Percentiles rank a stretch among this genome's conserved stretches.
These are phyloP conservation scores for Rhizodiscina lignyota DNA, from an alignment of 495 filamentous ascomycete species.

Conservation along the genomic window DNA sequence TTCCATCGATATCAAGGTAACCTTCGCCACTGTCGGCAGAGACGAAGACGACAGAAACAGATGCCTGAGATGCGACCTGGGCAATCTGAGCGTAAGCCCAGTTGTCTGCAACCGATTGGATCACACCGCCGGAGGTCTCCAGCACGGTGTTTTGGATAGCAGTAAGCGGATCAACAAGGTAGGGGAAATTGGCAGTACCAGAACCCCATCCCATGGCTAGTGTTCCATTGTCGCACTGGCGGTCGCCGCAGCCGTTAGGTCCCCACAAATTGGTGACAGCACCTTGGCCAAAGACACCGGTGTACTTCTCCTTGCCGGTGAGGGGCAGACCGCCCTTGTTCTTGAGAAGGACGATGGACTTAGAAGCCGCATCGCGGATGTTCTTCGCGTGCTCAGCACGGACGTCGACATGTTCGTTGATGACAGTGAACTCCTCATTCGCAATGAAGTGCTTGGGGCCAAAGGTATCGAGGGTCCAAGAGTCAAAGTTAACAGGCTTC, in stretches of 20 bases:
- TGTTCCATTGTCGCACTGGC: conserved; percentile 73
- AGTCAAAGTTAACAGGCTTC: conserved; percentile 68
- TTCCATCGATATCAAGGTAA: conserved; percentile 69
- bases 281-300: conserved; percentile 75
- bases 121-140: conserved; percentile 34
- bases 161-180: conserved; percentile 72
- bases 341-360: conserved; percentile 78
- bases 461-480: conserved; percentile 66
- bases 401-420: conserved; percentile 81
- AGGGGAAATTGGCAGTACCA: conserved; percentile 80
- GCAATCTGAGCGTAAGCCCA: conserved; percentile 44
- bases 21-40: conserved; percentile 80
- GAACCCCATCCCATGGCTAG: conserved; percentile 92
- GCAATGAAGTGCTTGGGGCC: conserved; percentile 49
- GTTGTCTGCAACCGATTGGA: conserved; percentile 65
- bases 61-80: conserved; percentile 45
- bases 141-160: conserved; percentile 64
- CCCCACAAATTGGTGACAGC: conserved; percentile 61
- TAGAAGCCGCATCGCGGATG: conserved; percentile 58
- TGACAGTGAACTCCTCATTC: conserved; percentile 39
- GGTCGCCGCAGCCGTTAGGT: conserved; percentile 73
- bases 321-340: conserved; percentile 68
- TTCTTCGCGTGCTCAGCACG: conserved; percentile 52
- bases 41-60: conserved; percentile 71
- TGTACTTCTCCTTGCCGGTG: conserved; percentile 51